A percentile compares a stretch with the other conserved stretches of the same genome.
These are phyloP conservation scores for Tuber calosporum DNA, from an alignment of 495 filamentous ascomycete genomes.

Conservation along the genomic window DNA sequence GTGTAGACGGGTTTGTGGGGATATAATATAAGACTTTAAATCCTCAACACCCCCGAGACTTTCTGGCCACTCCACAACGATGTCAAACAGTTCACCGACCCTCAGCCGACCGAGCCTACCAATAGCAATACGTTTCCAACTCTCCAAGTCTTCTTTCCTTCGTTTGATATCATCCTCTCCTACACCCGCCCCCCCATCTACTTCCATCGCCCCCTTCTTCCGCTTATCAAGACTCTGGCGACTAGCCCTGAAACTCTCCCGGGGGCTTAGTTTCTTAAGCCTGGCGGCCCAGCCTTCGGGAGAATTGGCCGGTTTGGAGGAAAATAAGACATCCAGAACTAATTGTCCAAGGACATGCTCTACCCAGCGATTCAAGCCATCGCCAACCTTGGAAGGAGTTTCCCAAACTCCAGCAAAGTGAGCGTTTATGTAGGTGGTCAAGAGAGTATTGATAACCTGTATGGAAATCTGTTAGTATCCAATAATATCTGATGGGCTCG, in stretches of 20 bases:
- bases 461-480: neutral
- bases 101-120: conserved; percentile 71
- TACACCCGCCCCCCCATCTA: conserved; percentile 34
- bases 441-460: conserved; percentile 37
- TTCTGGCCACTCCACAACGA: conserved; percentile 74
- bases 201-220: conserved; percentile 38
- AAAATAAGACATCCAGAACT: conserved; percentile 40
- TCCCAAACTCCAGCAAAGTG: conserved; percentile 33
- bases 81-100: conserved; percentile 77
- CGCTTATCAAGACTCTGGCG: conserved; percentile 39
- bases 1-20: conserved; percentile 52
- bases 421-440: conserved; percentile 39
- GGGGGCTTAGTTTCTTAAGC: conserved; percentile 37
- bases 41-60: conserved; percentile 80
- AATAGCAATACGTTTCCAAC: conserved; percentile 74
- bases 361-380: conserved; percentile 36
- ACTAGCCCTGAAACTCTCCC: conserved; percentile 38
- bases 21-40: conserved; percentile 50
- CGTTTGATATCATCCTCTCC: conserved; percentile 39
- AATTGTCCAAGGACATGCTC: conserved; percentile 36
- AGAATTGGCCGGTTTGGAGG: conserved; percentile 25
- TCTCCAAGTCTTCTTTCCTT: conserved; percentile 53
- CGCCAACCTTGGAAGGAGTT: conserved; percentile 28
- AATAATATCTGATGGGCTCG: neutral
- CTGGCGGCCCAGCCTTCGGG: conserved; percentile 30